Evolutionary conservation across 306 rosid genomes (phyloP).

Genomic region (Cyclanthera cordifolia): DNA sequence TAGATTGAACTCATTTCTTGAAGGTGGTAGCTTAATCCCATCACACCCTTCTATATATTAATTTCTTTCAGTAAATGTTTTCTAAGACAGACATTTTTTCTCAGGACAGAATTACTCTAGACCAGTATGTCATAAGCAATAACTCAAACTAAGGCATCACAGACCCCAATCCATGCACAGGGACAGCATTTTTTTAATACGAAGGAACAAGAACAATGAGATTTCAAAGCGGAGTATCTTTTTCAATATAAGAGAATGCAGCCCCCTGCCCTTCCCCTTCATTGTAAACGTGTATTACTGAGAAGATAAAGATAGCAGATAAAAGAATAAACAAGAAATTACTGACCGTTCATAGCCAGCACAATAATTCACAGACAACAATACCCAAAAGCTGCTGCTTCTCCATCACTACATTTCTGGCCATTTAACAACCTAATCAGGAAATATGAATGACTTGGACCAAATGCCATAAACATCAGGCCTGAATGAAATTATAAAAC

Average conservation of each 20-base stretch:
- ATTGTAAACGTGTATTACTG: not conserved
- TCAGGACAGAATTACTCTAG: not conserved
- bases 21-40: not conserved
- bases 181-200: not conserved
- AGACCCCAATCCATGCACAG: not conserved
- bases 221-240: not conserved
- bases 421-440: conserved; percentile 85
- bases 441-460: conserved; percentile 87
- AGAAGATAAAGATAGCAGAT: not conserved
- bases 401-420: conserved; percentile 88
- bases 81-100: not conserved
- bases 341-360: conserved; percentile 93
- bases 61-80: not conserved
- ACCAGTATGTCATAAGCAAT: not conserved
- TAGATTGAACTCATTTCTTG: no score
- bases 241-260: not conserved
- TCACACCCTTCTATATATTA: not conserved
- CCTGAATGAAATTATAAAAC: conserved; percentile 32
- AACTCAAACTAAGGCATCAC: not conserved
- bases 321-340: conserved; percentile 6
- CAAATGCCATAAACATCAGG: conserved; percentile 80
- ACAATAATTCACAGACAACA: conserved; percentile 69
- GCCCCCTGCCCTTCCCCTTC: not conserved
- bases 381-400: conserved; percentile 76
- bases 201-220: not conserved